phyloP scores from a whole-genome alignment of 805 yeast genomes.

The Kregervanrija fluxuum region DNA sequence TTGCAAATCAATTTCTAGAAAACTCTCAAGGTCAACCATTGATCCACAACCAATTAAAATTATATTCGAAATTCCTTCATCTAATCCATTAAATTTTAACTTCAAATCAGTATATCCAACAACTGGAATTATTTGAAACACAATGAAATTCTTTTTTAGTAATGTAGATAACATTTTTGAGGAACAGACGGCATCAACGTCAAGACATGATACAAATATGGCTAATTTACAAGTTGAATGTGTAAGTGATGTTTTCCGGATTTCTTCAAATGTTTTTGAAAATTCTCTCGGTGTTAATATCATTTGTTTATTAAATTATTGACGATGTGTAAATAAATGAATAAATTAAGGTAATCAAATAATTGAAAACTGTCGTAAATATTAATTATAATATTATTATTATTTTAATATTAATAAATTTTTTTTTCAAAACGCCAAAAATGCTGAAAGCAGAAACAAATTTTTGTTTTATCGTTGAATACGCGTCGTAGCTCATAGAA shows the following conservation, averaged over 20 bases:
- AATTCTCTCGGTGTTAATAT: slow-evolving; percentile 67
- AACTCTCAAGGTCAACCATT: slow-evolving; percentile 73
- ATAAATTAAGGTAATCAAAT: too few species aligned
- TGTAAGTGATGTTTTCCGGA: slow-evolving; percentile 66
- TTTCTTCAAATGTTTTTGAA: slow-evolving; percentile 56
- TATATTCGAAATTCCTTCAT: slow-evolving; percentile 68
- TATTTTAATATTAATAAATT: background rate
- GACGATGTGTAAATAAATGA: too few species aligned
- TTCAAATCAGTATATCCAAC: slow-evolving; percentile 83
- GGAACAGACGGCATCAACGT: slow-evolving; percentile 88
- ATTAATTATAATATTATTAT: background rate
- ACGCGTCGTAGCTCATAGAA: too few species aligned
- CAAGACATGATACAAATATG: slow-evolving; percentile 82
- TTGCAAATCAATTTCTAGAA: slow-evolving; percentile 55
- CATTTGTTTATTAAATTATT: slow-evolving; percentile 36
- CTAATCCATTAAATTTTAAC: slow-evolving; percentile 54
- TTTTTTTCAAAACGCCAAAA: background rate
- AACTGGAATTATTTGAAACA: slow-evolving; percentile 84
- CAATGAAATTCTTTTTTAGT: slow-evolving; percentile 74
- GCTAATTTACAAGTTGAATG: slow-evolving; percentile 90
- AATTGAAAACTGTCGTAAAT: background rate
- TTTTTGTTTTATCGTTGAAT: too few species aligned
- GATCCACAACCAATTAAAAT: slow-evolving; percentile 91
- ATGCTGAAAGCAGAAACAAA: too few species aligned
- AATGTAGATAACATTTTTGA: slow-evolving; percentile 66